A percentile compares a stretch with the other conserved stretches of the same genome.
phyloP scores from a whole-genome alignment of 805 yeast genomes.

The Hanseniaspora pseudoguilliermondii region DNA sequence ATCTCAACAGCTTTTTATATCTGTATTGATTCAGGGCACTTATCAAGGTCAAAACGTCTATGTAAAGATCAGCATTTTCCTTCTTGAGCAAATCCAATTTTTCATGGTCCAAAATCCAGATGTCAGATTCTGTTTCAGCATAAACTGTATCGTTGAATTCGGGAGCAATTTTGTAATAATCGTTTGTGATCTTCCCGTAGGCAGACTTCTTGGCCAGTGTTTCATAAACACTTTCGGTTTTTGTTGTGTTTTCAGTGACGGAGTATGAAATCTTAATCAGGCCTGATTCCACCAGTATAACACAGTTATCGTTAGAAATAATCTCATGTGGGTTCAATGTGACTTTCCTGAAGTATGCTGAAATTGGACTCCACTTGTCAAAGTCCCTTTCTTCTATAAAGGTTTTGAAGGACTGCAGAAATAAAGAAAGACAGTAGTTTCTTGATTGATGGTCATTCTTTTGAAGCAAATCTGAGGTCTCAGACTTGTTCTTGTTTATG shows the following conservation, averaged over 20 bases:
- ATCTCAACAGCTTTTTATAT: conserved; percentile 63
- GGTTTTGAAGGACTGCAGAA: conserved; percentile 22
- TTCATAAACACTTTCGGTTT: conserved; percentile 27
- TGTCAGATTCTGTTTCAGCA: conserved; percentile 48
- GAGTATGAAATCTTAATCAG: conserved; percentile 37
- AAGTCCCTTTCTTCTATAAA: conserved; percentile 16
- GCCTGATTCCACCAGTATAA: conserved; percentile 49
- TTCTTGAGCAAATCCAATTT: conserved; percentile 35
- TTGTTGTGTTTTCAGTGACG: conserved; percentile 16
- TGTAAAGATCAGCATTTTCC: conserved; percentile 42
- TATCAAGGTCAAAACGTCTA: conserved; percentile 52
- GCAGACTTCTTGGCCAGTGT: conserved; percentile 44
- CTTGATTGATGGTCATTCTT: neutral
- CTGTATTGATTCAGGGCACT: conserved; percentile 55
- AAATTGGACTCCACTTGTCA: conserved; percentile 10
- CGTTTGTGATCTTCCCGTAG: conserved; percentile 33
- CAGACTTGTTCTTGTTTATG: conserved; percentile 5
- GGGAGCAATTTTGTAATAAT: conserved; percentile 25
- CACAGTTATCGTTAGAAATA: conserved; percentile 26
- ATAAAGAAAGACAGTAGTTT: conserved; percentile 17
- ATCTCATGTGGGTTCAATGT: conserved; percentile 39
- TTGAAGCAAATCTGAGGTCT: neutral
- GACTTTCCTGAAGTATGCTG: conserved; percentile 36
- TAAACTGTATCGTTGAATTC: conserved; percentile 36
- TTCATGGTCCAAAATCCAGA: conserved; percentile 52